Conservation (phyloP, 805 yeast species). For the Kazachstania psychrophila region DNA sequence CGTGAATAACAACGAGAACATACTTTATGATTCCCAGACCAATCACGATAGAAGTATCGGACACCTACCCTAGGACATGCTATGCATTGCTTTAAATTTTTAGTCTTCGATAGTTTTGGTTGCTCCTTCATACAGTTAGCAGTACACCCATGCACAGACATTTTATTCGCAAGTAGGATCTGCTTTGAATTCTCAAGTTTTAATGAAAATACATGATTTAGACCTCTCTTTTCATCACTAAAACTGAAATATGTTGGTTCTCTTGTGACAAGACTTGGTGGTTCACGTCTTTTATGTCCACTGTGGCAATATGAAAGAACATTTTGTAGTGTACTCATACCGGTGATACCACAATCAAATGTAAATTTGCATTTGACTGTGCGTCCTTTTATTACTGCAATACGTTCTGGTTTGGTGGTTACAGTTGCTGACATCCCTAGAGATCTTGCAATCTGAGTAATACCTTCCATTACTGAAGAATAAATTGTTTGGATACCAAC, state of each 20-base stretch:
- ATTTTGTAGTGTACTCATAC: slow-evolving; percentile 17
- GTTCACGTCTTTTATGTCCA: slow-evolving; percentile 15
- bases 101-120: slow-evolving; percentile 11
- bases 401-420: slow-evolving; percentile 21
- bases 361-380: slow-evolving; percentile 21
- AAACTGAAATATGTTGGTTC: slow-evolving; percentile 20
- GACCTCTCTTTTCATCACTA: slow-evolving; percentile 12
- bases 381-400: slow-evolving; percentile 15
- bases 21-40: slow-evolving; percentile 19
- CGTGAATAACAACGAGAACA: slow-evolving; percentile 24
- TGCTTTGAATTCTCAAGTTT: slow-evolving; percentile 12
- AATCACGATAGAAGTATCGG: slow-evolving; percentile 19
- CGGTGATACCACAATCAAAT: slow-evolving; percentile 20
- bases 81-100: slow-evolving; percentile 16
- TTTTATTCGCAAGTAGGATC: slow-evolving; percentile 18
- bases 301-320: slow-evolving; percentile 21
- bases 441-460: slow-evolving; percentile 35
- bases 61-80: slow-evolving; percentile 21
- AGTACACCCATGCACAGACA: slow-evolving; percentile 13
- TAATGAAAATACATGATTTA: slow-evolving; percentile 16
- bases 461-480: slow-evolving; percentile 30
- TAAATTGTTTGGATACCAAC: slow-evolving; percentile 30
- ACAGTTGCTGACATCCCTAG: slow-evolving; percentile 34
- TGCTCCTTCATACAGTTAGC: slow-evolving; percentile 15
- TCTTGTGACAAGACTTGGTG: slow-evolving; percentile 10